phyloP scores from a whole-genome alignment of 2,329 filamentous ascomycete species.

The Microcera coccophila region DNA sequence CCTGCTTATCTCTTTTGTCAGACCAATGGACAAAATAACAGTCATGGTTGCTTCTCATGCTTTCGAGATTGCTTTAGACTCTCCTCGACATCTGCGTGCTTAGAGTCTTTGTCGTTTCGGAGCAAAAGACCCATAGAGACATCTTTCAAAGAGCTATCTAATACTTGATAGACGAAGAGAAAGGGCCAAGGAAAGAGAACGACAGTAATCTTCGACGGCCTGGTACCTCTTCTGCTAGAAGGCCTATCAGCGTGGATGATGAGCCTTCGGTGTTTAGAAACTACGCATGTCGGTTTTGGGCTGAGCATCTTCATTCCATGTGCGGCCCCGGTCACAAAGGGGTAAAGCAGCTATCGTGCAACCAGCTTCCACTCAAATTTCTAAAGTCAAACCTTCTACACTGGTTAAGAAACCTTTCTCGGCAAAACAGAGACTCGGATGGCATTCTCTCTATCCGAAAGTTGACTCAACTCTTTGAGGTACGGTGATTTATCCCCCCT shows the following conservation, averaged over 20 bases:
- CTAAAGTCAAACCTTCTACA: neutral
- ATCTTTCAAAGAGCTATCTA: neutral
- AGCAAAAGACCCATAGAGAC: neutral
- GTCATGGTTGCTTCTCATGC: neutral
- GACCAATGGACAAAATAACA: neutral
- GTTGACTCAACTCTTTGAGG: neutral
- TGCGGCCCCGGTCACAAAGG: neutral
- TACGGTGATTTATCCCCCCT: too few relatives aligned
- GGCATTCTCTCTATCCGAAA: neutral
- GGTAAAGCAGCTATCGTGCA: neutral
- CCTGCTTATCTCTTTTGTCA: too few relatives aligned
- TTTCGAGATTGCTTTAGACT: neutral
- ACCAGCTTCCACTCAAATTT: neutral
- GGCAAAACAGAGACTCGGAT: neutral
- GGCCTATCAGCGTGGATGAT: neutral
- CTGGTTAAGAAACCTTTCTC: neutral
- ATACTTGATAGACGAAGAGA: neutral
- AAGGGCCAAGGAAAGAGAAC: neutral
- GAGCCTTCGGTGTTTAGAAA: neutral
- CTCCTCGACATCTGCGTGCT: neutral
- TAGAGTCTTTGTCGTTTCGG: neutral
- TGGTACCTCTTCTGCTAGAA: neutral
- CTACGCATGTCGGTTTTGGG: neutral
- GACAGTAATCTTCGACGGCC: neutral
- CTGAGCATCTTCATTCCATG: neutral